Percentiles rank a stretch among this genome's conserved stretches.
These are phyloP conservation scores for Chlorella sp. DNA, from an alignment of 139 green algal species.

Conservation along the genomic window DNA sequence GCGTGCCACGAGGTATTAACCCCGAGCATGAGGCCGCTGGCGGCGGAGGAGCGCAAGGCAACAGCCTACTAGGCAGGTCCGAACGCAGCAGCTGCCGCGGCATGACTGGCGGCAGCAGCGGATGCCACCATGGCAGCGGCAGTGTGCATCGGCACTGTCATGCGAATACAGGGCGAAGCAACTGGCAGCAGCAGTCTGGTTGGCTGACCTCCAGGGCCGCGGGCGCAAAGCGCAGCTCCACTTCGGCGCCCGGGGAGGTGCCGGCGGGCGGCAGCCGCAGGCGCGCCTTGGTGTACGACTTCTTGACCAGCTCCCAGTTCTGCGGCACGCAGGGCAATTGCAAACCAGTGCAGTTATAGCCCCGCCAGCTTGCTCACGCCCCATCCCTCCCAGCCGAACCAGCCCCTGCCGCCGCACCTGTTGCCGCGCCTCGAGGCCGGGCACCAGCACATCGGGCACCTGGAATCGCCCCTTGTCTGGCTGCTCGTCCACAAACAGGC, in stretches of 20 bases:
- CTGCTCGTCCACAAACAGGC: slow-evolving; percentile 84
- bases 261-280: slow-evolving; percentile 20
- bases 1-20: too few relatives aligned
- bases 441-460: slow-evolving; percentile 79
- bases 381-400: background rate
- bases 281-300: slow-evolving; percentile 37
- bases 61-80: too few relatives aligned
- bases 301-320: slow-evolving; percentile 41
- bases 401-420: slow-evolving; percentile 7
- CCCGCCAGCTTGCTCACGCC: background rate
- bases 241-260: background rate
- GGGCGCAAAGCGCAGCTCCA: slow-evolving; percentile 70
- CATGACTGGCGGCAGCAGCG: too few relatives aligned
- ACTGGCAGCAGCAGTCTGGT: too few relatives aligned
- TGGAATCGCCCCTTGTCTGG: slow-evolving; percentile 66
- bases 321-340: too few relatives aligned
- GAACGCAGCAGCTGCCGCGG: too few relatives aligned
- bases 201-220: slow-evolving; percentile 66
- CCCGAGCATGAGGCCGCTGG: too few relatives aligned
- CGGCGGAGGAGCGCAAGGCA: too few relatives aligned
- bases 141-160: too few relatives aligned
- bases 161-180: too few relatives aligned
- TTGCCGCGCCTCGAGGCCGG: slow-evolving; percentile 43
- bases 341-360: background rate
- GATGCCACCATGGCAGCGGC: too few relatives aligned